Evolutionary conservation across 78 protist genomes (phyloP), one percentile per base, ranked within the genome.

Genomic region (Capsaspora owczarzaki): DNA sequence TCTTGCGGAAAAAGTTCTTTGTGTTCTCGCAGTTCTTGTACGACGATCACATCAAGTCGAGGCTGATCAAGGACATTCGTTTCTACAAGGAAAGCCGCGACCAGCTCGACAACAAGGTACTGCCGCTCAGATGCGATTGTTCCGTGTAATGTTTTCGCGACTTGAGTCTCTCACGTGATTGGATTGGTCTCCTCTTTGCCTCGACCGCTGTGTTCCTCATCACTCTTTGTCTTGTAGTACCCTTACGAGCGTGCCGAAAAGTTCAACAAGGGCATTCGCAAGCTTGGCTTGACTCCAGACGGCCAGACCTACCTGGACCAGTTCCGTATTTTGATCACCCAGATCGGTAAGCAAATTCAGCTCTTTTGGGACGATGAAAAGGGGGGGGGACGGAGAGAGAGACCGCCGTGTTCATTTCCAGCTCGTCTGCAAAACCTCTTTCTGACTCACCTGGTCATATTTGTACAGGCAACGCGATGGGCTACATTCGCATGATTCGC

Each of bases 21-120:
- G 42, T 90, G 20, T 86, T 97, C 61, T 91, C 95, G 10, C 96
- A 95, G 80, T 97, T 97, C 87, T 75, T 97, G 27, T 93, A 81
- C 53, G 99, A 97, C 72, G 99, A 95, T 42, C 95, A 94, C 76
- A 89, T 97, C 85, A 93, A 93, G 61, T 83, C 95, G 49, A 68
- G 87, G 35, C 80, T 94, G 38, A 31, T 89, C 43, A 83, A 83
- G 49, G 94, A 94, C 61, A 33, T 85, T 25, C 77, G 43, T 10
- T 51, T 51, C 44, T 47, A 22, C 68, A 47, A 47, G 47, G 76
- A 71, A n/a, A 37, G 88, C 68, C 79, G 76, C 53, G 87, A 74
- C n/a, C 69, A 84, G 72, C 12, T 80, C 35, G 76, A 77, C 41
- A 78, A 80, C 42, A 82, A 66, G 66, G 69, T 35, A 12, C 66